Percentiles rank a stretch among this genome's conserved stretches.
These are phyloP conservation scores for Psilocybe tampanensis DNA, from an alignment of 768 basidiomycete genomes.

Conservation along the genomic window DNA sequence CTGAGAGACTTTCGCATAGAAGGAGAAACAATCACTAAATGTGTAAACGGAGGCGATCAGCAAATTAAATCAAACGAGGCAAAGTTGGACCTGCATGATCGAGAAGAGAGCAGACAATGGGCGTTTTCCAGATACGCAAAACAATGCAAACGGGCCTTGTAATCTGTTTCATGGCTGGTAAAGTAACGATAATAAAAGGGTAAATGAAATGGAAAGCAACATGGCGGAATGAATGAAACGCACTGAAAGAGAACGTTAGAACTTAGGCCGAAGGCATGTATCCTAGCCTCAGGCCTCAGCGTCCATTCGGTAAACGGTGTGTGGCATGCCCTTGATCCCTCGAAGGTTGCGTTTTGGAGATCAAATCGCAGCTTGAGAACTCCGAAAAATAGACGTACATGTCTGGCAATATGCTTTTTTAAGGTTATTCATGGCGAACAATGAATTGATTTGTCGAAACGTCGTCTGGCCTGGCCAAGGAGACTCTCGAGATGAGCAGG, in stretches of 20 bases:
- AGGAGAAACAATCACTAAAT: conserved; percentile 9
- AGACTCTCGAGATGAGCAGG: neutral
- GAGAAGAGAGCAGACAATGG: neutral
- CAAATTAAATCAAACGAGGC: neutral
- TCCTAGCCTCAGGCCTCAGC: neutral
- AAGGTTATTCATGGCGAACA: conserved; percentile 8
- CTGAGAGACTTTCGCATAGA: neutral
- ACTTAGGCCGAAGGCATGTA: too few species aligned
- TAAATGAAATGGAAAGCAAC: neutral
- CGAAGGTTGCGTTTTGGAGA: neutral
- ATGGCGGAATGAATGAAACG: neutral
- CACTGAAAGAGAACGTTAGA: neutral
- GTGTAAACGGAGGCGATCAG: neutral
- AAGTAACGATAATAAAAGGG: neutral
- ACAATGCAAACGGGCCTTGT: neutral
- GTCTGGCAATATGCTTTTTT: neutral
- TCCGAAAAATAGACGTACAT: conserved; percentile 17
- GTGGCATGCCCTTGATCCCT: neutral
- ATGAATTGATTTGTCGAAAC: neutral
- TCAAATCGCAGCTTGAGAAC: conserved; percentile 1
- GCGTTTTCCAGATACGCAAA: too few species aligned
- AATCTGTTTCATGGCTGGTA: neutral
- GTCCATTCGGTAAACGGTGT: conserved; percentile 1
- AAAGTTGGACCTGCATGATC: conserved; percentile 1
- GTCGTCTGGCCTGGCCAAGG: neutral